These are phyloP conservation scores for Candida broadrunensis DNA, from an alignment of 805 yeast genomes.

Conservation along the genomic window DNA sequence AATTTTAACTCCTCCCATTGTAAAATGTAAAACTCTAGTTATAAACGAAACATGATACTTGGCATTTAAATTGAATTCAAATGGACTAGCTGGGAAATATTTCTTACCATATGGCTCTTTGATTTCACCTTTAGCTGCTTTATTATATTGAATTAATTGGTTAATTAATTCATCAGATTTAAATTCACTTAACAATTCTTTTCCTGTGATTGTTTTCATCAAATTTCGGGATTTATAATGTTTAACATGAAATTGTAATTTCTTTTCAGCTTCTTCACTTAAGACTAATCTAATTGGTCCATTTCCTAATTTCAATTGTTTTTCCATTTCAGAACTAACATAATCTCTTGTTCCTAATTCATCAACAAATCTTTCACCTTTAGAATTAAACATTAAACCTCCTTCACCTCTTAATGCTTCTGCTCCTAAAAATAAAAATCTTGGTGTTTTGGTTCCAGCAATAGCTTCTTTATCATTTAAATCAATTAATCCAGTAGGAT, in stretches of 20 bases:
- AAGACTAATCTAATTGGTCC: conserved; percentile 52
- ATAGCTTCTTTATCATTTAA: conserved; percentile 43
- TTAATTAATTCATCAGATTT: conserved; percentile 20
- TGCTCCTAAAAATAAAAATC: conserved; percentile 60
- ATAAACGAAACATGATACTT: conserved; percentile 50
- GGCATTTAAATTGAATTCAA: conserved; percentile 26
- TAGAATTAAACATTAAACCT: conserved; percentile 51
- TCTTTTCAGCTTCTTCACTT: conserved; percentile 43
- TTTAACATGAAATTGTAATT: conserved; percentile 49
- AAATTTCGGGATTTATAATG: conserved; percentile 56
- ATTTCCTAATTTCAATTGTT: conserved; percentile 32
- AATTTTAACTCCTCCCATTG: conserved; percentile 70
- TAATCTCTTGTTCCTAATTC: conserved; percentile 61
- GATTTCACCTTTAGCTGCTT: conserved; percentile 38
- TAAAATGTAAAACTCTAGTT: conserved; percentile 62
- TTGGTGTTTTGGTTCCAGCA: conserved; percentile 35
- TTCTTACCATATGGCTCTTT: conserved; percentile 45
- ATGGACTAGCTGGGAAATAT: conserved; percentile 48
- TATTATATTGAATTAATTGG: conserved; percentile 41
- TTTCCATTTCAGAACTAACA: conserved; percentile 56
- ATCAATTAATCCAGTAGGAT: conserved; percentile 64
- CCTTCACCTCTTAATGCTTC: conserved; percentile 69
- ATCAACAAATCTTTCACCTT: conserved; percentile 57
- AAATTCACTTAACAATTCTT: conserved; percentile 39
- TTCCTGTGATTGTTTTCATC: conserved; percentile 46